Evolutionary conservation across 208 protist species (phyloP).

Genomic region (Tetramitus jugosus): DNA sequence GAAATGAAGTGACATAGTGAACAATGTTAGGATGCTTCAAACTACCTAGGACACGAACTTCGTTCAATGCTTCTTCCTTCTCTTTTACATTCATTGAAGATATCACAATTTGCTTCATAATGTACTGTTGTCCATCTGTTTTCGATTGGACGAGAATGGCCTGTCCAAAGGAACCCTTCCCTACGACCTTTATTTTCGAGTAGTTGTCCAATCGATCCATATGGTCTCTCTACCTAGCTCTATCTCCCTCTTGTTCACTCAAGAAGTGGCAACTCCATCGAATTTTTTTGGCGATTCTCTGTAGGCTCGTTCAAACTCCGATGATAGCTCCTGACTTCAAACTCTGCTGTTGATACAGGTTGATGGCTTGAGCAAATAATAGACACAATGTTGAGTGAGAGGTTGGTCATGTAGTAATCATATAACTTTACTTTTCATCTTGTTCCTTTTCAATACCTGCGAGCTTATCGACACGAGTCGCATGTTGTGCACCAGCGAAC

Average conservation of each 20-base stretch:
- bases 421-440: too few species aligned
- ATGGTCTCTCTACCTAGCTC: too few species aligned
- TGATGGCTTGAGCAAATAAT: too few species aligned
- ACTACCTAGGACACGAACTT: conserved; percentile 67
- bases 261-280: too few species aligned
- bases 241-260: too few species aligned
- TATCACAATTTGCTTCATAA: conserved; percentile 77
- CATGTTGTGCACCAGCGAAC: conserved; percentile 59
- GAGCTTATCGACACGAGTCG: conserved; percentile 50
- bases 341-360: too few species aligned
- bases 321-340: too few species aligned
- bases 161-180: conserved; percentile 78
- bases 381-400: too few species aligned
- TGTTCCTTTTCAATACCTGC: too few species aligned
- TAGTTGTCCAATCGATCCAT: conserved; percentile 89
- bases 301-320: too few species aligned
- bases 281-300: too few species aligned
- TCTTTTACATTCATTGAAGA: conserved; percentile 71
- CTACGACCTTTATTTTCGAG: conserved; percentile 67
- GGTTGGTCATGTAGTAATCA: too few species aligned
- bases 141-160: conserved; percentile 73
- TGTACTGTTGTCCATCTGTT: conserved; percentile 70
- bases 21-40: conserved; percentile 86
- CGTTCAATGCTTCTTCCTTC: conserved; percentile 73
- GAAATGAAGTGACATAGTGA: conserved; percentile 78